Percentiles rank a stretch among this genome's conserved stretches.
phyloP scores from a whole-genome alignment of 345 rosid species.

The Gossypium rotundifolium region DNA sequence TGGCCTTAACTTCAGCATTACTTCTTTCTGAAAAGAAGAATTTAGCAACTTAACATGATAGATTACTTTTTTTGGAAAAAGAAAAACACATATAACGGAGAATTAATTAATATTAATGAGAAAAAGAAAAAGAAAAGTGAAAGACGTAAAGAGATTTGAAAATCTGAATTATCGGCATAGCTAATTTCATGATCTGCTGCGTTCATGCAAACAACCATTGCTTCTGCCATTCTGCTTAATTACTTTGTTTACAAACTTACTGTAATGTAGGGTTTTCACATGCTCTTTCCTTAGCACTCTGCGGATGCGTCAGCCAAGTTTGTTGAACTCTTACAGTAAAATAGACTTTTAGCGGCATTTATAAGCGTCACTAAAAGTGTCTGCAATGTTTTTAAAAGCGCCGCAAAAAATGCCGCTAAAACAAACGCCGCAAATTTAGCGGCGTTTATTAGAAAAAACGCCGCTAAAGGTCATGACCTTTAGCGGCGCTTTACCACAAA shows the following conservation, averaged over 20 bases:
- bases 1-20: neutral
- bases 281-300: neutral
- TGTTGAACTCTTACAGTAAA: too few relatives aligned
- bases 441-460: too few relatives aligned
- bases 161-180: slow-evolving; percentile 52
- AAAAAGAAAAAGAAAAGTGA: neutral
- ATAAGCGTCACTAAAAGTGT: too few relatives aligned
- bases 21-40: neutral
- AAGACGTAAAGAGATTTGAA: slow-evolving; percentile 31
- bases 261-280: neutral
- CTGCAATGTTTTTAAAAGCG: too few relatives aligned
- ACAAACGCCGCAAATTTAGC: too few relatives aligned
- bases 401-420: too few relatives aligned
- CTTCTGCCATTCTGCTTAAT: slow-evolving; percentile 27
- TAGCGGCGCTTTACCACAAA: too few relatives aligned
- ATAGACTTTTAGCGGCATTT: too few relatives aligned
- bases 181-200: slow-evolving; percentile 66
- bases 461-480: too few relatives aligned
- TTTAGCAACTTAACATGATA: neutral
- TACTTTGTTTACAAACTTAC: neutral
- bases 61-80: neutral
- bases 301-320: too few relatives aligned
- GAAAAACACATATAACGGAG: too few relatives aligned
- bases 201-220: slow-evolving; percentile 53
- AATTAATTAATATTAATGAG: too few relatives aligned